These are phyloP conservation scores for Laguncularia racemosa DNA, from an alignment of 345 rosid genomes.

Conservation along the genomic window DNA sequence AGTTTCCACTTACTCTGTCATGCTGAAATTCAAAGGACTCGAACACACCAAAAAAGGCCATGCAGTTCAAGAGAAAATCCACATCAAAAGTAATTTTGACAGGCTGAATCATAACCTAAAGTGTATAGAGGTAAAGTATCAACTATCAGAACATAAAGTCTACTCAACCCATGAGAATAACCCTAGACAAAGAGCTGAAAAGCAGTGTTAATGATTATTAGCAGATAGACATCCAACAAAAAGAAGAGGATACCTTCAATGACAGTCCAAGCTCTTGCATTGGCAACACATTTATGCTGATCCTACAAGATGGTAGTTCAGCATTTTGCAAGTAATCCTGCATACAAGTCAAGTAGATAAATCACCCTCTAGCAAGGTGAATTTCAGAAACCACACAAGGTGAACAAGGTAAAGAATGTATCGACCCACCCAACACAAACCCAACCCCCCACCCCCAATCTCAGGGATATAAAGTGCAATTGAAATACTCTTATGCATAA, in stretches of 20 bases:
- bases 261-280: constrained; percentile 48
- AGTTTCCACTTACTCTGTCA: constrained; percentile 57
- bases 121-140: constrained; percentile 7
- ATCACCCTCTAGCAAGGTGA: no score
- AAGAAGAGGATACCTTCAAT: constrained; percentile 42
- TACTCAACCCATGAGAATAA: background rate
- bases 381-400: no score
- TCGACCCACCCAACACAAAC: no score
- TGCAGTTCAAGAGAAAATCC: constrained; percentile 32
- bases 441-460: no score
- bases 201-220: no score
- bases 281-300: constrained; percentile 3
- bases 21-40: constrained; percentile 54
- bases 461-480: no score
- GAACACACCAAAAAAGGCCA: constrained; percentile 38
- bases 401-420: no score
- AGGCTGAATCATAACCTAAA: constrained; percentile 60
- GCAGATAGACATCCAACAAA: constrained; percentile 1
- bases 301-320: no score
- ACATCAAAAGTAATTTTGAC: constrained; percentile 51
- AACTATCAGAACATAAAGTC: constrained; percentile 6
- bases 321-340: no score
- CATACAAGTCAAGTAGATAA: no score
- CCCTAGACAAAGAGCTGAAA: background rate
- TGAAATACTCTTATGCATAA: no score